phyloP scores from a whole-genome alignment of 2,329 filamentous ascomycete species.

The Penicillium psychrosexuale region DNA sequence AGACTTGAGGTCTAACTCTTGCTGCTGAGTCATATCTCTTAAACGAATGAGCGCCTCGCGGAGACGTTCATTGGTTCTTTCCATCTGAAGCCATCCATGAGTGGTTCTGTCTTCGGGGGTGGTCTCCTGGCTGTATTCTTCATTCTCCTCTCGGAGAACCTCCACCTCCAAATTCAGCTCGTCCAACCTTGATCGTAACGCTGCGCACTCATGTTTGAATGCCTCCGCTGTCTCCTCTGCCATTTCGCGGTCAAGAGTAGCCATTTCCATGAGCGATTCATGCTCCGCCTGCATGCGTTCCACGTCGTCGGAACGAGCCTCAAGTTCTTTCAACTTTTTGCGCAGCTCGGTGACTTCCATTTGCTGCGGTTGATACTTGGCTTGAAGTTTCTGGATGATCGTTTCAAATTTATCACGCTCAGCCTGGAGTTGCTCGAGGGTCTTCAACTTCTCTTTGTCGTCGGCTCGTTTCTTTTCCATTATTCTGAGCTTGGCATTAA shows the following conservation, averaged over 20 bases:
- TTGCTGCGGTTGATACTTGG: slow-evolving; percentile 81
- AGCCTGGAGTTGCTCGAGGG: slow-evolving; percentile 69
- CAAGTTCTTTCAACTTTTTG: slow-evolving; percentile 72
- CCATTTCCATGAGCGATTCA: slow-evolving; percentile 80
- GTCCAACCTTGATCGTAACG: slow-evolving; percentile 70
- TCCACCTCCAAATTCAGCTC: slow-evolving; percentile 87
- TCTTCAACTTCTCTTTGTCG: slow-evolving; percentile 79
- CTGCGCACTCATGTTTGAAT: slow-evolving; percentile 74
- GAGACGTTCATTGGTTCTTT: slow-evolving; percentile 82
- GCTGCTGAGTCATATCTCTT: slow-evolving; percentile 81
- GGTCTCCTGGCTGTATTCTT: slow-evolving; percentile 78
- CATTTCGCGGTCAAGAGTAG: slow-evolving; percentile 89
- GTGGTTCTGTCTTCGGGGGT: slow-evolving; percentile 82
- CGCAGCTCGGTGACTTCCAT: slow-evolving; percentile 74
- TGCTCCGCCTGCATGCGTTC: slow-evolving; percentile 77
- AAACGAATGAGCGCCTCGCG: slow-evolving; percentile 80
- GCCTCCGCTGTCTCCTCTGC: slow-evolving; percentile 88
- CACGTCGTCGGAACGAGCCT: slow-evolving; percentile 65
- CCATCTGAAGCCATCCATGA: slow-evolving; percentile 86
- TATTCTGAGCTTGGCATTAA: slow-evolving; percentile 81
- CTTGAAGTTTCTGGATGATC: slow-evolving; percentile 86
- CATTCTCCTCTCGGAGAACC: slow-evolving; percentile 80
- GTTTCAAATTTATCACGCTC: slow-evolving; percentile 58
- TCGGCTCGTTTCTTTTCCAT: slow-evolving; percentile 84
- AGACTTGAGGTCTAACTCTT: slow-evolving; percentile 73